Evolutionary conservation across 2,329 filamentous ascomycete species (phyloP), one percentile per base, ranked within the genome.

Genomic region (Coniochaeta prunicola): DNA sequence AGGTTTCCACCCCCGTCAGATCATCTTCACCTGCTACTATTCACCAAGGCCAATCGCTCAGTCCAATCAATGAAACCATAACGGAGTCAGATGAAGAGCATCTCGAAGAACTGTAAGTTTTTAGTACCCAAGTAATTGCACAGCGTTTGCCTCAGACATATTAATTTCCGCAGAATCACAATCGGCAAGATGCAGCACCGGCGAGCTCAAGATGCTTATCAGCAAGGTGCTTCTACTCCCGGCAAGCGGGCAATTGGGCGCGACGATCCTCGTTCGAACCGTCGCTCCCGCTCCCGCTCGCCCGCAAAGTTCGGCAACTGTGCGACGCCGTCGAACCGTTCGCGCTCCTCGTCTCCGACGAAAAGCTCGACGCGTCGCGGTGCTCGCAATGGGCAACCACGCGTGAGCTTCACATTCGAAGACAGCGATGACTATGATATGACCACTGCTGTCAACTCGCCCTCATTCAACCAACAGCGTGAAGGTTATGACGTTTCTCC

Each of bases 1-100:
- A 71, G 6, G 61, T 73, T 3, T 72, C 75, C 15, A 64, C 60
- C 19, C 61, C 67, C 1, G 61, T 61, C 21, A 65, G 58, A 1
- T 45, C 45, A 4, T 13, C 45, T n/a, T 50, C 45, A 50, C 45
- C 24, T 30, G 5, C 6, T 50, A 2, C 24, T 21, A 2, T 50
- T 38, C 56, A 56, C 7, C 28, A 56, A 28, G 42, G 56, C 42
- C 33, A 38, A 26, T 36, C 31, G 34, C 45, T 50, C 24, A 50
- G 45, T 30, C 45, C 45, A 5, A 50, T 50, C 45, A 10, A 50
- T 26, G 45, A 50, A 30, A 50, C 21, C 24, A 17, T 50, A 7
- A 50, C 45, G 3, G 45, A 50, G 24, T 28, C 45, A 5, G 45
- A 50, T 17, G 45, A 50, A 21, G 45, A 50, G n/a, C 6, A 50